These are phyloP conservation scores for Elongisporangium prolatum DNA, from an alignment of 352 stramenopile species.

Conservation along the genomic window DNA sequence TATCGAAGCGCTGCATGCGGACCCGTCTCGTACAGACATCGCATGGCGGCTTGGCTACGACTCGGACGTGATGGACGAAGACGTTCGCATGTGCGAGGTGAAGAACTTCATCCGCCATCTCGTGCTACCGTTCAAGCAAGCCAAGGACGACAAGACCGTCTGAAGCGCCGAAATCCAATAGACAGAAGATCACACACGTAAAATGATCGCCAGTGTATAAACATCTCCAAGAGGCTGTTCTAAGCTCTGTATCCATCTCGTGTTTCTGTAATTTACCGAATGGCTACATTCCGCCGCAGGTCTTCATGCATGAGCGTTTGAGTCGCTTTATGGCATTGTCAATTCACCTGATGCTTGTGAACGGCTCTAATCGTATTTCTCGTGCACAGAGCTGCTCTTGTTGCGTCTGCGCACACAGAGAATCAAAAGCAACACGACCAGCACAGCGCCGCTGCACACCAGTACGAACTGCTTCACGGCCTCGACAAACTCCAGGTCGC, in stretches of 20 bases:
- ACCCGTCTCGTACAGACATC: conserved; percentile 51
- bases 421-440: conserved; percentile 41
- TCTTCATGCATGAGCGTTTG: conserved; percentile 2
- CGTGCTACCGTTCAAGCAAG: conserved; percentile 50
- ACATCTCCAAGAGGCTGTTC: neutral
- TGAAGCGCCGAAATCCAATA: neutral
- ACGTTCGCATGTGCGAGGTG: conserved; percentile 59
- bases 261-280: conserved; percentile 2
- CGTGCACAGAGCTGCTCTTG: conserved; percentile 15
- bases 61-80: conserved; percentile 61
- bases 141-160: conserved; percentile 1
- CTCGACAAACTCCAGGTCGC: conserved; percentile 66
- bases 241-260: neutral
- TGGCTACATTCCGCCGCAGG: conserved; percentile 1
- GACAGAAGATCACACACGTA: neutral
- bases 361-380: conserved; percentile 28
- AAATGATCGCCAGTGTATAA: neutral
- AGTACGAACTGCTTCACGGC: conserved; percentile 56
- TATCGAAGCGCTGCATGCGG: conserved; percentile 47
- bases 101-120: conserved; percentile 73
- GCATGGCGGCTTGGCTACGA: conserved; percentile 64
- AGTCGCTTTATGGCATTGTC: conserved; percentile 9
- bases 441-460: conserved; percentile 35
- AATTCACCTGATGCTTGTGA: neutral
- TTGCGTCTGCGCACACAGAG: conserved; percentile 38